These are phyloP conservation scores for Samsoniella hepiali DNA, from an alignment of 2,329 filamentous ascomycete genomes.

Conservation along the genomic window DNA sequence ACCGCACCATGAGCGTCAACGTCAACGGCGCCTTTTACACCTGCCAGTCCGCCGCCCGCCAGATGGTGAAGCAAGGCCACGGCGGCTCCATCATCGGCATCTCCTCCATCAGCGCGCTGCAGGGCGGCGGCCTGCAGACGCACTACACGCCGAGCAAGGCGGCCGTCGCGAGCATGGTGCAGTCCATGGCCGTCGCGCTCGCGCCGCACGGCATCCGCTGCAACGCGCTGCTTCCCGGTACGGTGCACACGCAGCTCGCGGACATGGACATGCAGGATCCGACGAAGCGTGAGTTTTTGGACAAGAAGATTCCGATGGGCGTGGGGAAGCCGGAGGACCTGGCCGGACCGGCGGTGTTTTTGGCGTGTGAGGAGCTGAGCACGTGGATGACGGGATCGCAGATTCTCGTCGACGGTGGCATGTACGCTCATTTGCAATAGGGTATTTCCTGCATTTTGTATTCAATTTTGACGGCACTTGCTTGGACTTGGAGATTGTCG, in stretches of 20 bases:
- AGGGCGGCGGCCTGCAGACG: constrained; percentile 54
- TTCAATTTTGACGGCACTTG: not conserved
- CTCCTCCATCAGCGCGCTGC: constrained; percentile 56
- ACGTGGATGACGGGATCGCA: constrained; percentile 66
- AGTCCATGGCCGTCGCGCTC: constrained; percentile 65
- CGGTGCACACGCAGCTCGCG: constrained; percentile 40
- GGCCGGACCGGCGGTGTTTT: constrained; percentile 68
- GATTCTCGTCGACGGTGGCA: constrained; percentile 68
- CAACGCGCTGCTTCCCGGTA: constrained; percentile 65
- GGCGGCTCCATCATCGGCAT: constrained; percentile 52
- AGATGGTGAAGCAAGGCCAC: constrained; percentile 60
- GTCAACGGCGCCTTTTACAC: constrained; percentile 64
- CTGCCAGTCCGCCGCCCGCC: constrained; percentile 59
- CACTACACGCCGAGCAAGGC: constrained; percentile 65
- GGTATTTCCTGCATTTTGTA: not conserved
- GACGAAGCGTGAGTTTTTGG: constrained; percentile 27
- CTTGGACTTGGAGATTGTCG: too few relatives aligned
- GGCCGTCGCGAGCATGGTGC: constrained; percentile 63
- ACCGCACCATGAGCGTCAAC: constrained; percentile 63
- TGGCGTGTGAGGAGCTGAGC: constrained; percentile 63
- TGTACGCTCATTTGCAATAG: constrained; percentile 70
- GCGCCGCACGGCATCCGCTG: constrained; percentile 62
- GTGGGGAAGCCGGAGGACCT: constrained; percentile 60
- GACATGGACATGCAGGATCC: constrained; percentile 66
- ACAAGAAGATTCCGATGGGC: not conserved